These are phyloP conservation scores for Rhodosorus marinus DNA, from an alignment of 23 red algal genomes.

Conservation along the genomic window DNA sequence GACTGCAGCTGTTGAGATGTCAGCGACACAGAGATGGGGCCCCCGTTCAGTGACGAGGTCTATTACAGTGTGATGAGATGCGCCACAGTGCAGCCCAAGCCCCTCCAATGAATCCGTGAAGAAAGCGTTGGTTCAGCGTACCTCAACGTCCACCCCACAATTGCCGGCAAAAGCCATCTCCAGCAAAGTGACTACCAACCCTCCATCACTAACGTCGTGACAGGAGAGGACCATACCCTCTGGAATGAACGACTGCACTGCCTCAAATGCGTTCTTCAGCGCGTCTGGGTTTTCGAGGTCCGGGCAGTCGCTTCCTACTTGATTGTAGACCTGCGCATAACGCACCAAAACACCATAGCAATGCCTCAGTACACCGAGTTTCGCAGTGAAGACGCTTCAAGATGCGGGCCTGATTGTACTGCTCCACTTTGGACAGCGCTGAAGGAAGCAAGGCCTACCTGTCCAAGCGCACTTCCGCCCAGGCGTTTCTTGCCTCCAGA, in stretches of 20 bases:
- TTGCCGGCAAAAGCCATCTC: conserved; percentile 98
- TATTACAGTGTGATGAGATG: too few species aligned
- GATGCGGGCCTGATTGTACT: too few species aligned
- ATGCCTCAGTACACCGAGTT: too few species aligned
- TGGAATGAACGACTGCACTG: conserved; percentile 24
- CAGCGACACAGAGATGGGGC: too few species aligned
- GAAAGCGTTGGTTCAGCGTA: not conserved
- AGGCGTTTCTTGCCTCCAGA: conserved; percentile 26
- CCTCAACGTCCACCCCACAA: conserved; percentile 68
- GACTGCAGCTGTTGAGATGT: not conserved
- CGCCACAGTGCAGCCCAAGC: too few species aligned
- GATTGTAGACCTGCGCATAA: conserved; percentile 48
- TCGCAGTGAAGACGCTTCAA: too few species aligned
- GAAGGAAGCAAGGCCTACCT: too few species aligned
- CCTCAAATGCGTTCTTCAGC: conserved; percentile 49
- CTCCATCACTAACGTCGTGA: conserved; percentile 86
- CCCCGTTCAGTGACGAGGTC: too few species aligned
- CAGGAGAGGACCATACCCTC: conserved; percentile 44
- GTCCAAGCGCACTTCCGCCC: conserved; percentile 65
- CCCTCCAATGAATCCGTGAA: conserved; percentile 5
- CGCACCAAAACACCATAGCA: too few species aligned
- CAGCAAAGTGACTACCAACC: conserved; percentile 43
- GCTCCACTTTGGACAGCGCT: too few species aligned
- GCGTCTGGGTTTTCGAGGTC: conserved; percentile 36
- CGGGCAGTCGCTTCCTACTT: conserved; percentile 46